Evolutionary conservation across 805 yeast genomes (phyloP).

Genomic region (Candida patagonica): DNA sequence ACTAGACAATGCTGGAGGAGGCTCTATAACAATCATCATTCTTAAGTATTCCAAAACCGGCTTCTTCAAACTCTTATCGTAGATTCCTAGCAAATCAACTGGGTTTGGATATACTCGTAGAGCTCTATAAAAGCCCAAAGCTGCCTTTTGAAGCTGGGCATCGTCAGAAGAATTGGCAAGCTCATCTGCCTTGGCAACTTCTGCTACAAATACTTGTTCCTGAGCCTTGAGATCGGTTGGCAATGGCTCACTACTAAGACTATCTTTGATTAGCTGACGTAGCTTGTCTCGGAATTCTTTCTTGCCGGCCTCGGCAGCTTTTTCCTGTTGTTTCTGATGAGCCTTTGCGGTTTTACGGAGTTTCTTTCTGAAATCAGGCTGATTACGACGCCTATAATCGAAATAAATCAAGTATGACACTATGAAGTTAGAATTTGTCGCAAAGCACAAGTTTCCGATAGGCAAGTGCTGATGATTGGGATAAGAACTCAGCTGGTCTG

Average conservation of each 20-base stretch:
- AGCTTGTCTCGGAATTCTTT: slow-evolving; percentile 47
- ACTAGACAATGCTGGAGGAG: slow-evolving; percentile 66
- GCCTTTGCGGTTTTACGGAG: slow-evolving; percentile 55
- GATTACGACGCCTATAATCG: slow-evolving; percentile 83
- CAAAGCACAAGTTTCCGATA: no score
- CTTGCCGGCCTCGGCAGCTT: slow-evolving; percentile 50
- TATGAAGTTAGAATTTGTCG: slow-evolving; percentile 9
- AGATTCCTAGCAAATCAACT: slow-evolving; percentile 78
- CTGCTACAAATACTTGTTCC: slow-evolving; percentile 72
- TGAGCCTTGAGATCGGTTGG: slow-evolving; percentile 61
- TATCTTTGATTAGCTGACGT: slow-evolving; percentile 51
- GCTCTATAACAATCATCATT: slow-evolving; percentile 82
- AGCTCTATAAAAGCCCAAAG: slow-evolving; percentile 88
- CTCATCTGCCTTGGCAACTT: slow-evolving; percentile 81
- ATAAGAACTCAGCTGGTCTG: no score
- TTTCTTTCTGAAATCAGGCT: slow-evolving; percentile 69
- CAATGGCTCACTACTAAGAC: slow-evolving; percentile 62
- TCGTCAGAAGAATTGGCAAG: slow-evolving; percentile 53
- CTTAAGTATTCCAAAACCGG: slow-evolving; percentile 75
- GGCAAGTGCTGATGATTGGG: no score
- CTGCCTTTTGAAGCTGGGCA: slow-evolving; percentile 59
- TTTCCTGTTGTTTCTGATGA: slow-evolving; percentile 49
- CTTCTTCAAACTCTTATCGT: slow-evolving; percentile 81
- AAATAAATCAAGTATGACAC: slow-evolving; percentile 70
- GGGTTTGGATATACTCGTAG: slow-evolving; percentile 91